Conservation (phyloP, 2,329 filamentous ascomycete species). For the Neoscytalidium dimidiatum region DNA sequence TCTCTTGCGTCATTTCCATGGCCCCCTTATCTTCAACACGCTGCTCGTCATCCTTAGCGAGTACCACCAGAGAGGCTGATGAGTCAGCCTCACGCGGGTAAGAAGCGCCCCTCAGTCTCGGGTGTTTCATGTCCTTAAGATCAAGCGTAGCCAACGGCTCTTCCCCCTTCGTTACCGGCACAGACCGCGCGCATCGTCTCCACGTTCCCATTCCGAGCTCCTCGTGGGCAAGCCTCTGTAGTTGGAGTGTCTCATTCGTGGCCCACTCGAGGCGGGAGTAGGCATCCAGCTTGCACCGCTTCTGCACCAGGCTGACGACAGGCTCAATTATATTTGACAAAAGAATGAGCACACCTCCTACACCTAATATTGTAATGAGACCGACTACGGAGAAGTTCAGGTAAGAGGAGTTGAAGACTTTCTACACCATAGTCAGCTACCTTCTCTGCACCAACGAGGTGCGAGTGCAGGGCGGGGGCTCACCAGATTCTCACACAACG, state of each 20-base stretch:
- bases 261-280: slow-evolving; percentile 22
- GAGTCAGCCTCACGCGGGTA: too few species aligned
- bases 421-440: neutral
- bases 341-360: slow-evolving; percentile 26
- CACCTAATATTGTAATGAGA: slow-evolving; percentile 26
- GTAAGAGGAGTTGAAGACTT: slow-evolving; percentile 23
- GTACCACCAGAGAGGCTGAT: too few species aligned
- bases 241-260: slow-evolving; percentile 20
- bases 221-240: slow-evolving; percentile 18
- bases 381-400: slow-evolving; percentile 26
- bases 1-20: too few species aligned
- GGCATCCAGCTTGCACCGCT: slow-evolving; percentile 7
- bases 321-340: slow-evolving; percentile 17
- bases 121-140: neutral
- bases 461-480: neutral
- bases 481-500: neutral
- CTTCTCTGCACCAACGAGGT: neutral
- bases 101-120: neutral
- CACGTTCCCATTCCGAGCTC: slow-evolving; percentile 21
- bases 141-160: neutral
- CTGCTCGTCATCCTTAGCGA: too few species aligned
- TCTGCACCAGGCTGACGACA: slow-evolving; percentile 7
- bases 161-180: neutral
- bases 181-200: neutral
- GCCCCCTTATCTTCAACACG: too few species aligned